These are phyloP conservation scores for Bigelowiella natans DNA, from an alignment of 78 protist species.

Conservation along the genomic window DNA sequence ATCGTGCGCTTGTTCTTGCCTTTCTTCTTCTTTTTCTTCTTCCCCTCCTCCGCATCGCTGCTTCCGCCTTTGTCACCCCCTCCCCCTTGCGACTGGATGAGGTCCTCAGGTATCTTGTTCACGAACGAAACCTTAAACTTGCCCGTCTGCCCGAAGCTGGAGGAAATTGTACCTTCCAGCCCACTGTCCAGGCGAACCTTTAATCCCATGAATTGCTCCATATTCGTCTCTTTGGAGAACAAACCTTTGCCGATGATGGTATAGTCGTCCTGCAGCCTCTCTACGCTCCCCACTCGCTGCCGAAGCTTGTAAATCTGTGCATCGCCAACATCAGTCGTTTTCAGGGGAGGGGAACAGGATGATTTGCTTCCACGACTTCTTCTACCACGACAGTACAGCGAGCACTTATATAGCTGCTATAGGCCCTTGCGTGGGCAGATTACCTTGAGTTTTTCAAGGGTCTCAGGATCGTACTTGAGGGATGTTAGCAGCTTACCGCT, in stretches of 20 bases:
- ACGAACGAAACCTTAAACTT: not conserved
- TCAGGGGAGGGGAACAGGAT: too few relatives aligned
- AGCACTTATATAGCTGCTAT: too few relatives aligned
- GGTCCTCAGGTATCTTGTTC: not conserved
- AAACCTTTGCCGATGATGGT: not conserved
- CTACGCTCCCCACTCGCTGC: not conserved
- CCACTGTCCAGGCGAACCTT: not conserved
- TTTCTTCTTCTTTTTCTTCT: not conserved
- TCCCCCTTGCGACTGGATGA: not conserved
- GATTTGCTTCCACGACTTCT: too few relatives aligned
- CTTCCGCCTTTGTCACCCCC: too few relatives aligned
- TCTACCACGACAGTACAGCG: too few relatives aligned
- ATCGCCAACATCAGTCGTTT: too few relatives aligned
- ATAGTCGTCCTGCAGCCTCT: not conserved
- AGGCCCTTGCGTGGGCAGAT: too few relatives aligned
- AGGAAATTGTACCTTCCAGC: not conserved
- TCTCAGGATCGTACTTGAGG: not conserved
- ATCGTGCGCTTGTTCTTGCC: not conserved
- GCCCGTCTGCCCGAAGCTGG: not conserved
- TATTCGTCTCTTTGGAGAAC: not conserved
- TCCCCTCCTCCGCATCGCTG: too few relatives aligned
- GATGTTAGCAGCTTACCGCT: not conserved
- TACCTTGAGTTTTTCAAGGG: not conserved
- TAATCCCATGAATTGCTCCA: not conserved
- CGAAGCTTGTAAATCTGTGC: not conserved